Evolutionary conservation across 192 early-diverging fungal species (phyloP), one percentile per base, ranked within the genome.

Genomic region (Backusella macrospora): DNA sequence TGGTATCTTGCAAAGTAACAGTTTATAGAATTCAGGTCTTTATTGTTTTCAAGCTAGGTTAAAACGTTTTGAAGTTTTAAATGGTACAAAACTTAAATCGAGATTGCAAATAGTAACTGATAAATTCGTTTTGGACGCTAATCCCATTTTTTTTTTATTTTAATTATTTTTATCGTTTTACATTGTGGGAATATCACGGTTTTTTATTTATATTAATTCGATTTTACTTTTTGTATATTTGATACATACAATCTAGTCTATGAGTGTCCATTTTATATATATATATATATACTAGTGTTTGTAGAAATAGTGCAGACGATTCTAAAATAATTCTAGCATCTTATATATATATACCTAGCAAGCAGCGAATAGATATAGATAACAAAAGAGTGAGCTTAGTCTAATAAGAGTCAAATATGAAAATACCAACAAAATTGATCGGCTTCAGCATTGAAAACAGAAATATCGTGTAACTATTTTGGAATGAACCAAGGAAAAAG

Each of bases 1-100:
- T 23, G 4, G 4, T 13, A 26, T 59, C 26, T 21, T 59, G 18
- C 3, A 59, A 59, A 59, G 21, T 26, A 59, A 21, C 23, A 59
- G 21, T 26, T 8, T 3, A 23, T 55, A 23, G 7, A 1, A 18
- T 16, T 9, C 6, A 18, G 7, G 48, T 13, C 2, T 9, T 3
- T 55, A 2, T 18, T 2, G 3, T 26, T 55, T 23, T 23, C 18
- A 13, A 10, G 12, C 13, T 23, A 59, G 52, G 26, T 9, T 23
- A 26, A 59, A 26, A 14, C 16, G 13, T 13, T 3, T 59, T 3
- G 5, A 48, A 4, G 18, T 55, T 55, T 55, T 55, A 49, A 7
- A 49, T 49, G 15, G 48, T 49, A 49, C 48, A 49, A 49, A 49
- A 6, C 16, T 49, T 49, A 49, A 52, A 52, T 52, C 49, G 18